Evolutionary conservation across 2,329 filamentous ascomycete genomes (phyloP).

Genomic region (Coleophoma cylindrospora): DNA sequence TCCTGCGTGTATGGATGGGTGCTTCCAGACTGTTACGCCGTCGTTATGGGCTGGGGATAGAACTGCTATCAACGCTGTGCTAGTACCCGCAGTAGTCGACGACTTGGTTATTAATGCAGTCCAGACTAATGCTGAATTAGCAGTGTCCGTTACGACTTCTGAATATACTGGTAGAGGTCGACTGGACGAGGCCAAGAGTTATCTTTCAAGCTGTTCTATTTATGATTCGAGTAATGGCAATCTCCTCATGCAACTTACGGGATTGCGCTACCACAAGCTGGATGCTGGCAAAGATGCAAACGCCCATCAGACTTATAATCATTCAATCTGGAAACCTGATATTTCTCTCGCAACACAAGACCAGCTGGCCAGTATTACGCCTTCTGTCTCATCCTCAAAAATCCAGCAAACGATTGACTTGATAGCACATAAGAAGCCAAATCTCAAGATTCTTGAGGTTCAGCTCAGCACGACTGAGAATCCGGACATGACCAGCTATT

Average conservation of each 20-base stretch:
- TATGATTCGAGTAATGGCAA: constrained; percentile 10
- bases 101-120: constrained; percentile 12
- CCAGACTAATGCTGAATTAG: constrained; percentile 1
- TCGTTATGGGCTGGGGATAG: constrained; percentile 14
- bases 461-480: constrained; percentile 16
- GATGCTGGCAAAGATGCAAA: neutral
- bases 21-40: constrained; percentile 21
- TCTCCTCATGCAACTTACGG: constrained; percentile 16
- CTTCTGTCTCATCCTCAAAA: neutral
- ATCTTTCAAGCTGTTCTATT: constrained; percentile 6
- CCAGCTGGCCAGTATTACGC: neutral
- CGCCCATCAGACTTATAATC: constrained; percentile 3
- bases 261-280: constrained; percentile 12
- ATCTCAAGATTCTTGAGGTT: constrained; percentile 28
- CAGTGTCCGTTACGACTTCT: constrained; percentile 4
- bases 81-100: constrained; percentile 15
- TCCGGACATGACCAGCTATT: constrained; percentile 13
- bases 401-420: constrained; percentile 25
- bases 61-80: constrained; percentile 10
- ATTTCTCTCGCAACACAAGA: constrained; percentile 10
- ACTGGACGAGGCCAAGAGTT: constrained; percentile 4
- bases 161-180: constrained; percentile 5
- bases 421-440: constrained; percentile 29
- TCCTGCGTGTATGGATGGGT: constrained; percentile 26
- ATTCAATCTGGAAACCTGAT: constrained; percentile 16